Base-by-base conservation (phyloP, 2,329 filamentous ascomycete genomes). In the Phialocephala sp. region DNA sequence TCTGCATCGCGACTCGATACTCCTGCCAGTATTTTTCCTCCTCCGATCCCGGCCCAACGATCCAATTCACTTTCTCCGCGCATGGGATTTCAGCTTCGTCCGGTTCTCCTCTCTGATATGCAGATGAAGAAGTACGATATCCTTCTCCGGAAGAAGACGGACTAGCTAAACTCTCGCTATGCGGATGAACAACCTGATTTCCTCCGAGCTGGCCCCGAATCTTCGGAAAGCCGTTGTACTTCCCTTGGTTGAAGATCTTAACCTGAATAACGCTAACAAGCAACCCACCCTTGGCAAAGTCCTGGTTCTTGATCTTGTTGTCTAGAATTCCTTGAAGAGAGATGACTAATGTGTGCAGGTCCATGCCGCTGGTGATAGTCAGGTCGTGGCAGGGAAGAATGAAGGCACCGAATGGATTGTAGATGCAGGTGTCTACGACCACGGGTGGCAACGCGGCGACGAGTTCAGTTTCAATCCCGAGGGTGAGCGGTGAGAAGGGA, bases 391-490 rank as follows among this genome's bases (percentile, higher is more conserved):
- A 54, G 8, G 50, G 50, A 6, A 54, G 11, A 8, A 54, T 54
- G 50, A 54, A 54, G 4, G 50, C 32, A 12, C 50, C 50, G 27
- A 54, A 54, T 35, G 50, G 50, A n/a, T 54, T 54, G 50, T 54
- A 54, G 50, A 54, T 35, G 24, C 11, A 11, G 27, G 35, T 24
- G 14, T 54, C 50, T 1, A 54, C 24, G 4, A 15, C 50, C 24
- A 54, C n/a, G 6, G 22, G 14, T 4, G 50, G 50, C 11, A 54
- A 18, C 9, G 12, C n/a, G 3, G 22, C 50, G 27, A 54, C 14
- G 24, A 54, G 50, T 9, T 54, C 22, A 8, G 50, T 24, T 35
- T 35, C 32, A 2, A 32, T n/a, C 18, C 32, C 27, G 18, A 22
- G 24, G 1, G 12, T 4, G 50, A 54, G 45, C 5, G 12, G 8